Conservation (phyloP, 116 monocot genomes). For the Iris pallida region DNA sequence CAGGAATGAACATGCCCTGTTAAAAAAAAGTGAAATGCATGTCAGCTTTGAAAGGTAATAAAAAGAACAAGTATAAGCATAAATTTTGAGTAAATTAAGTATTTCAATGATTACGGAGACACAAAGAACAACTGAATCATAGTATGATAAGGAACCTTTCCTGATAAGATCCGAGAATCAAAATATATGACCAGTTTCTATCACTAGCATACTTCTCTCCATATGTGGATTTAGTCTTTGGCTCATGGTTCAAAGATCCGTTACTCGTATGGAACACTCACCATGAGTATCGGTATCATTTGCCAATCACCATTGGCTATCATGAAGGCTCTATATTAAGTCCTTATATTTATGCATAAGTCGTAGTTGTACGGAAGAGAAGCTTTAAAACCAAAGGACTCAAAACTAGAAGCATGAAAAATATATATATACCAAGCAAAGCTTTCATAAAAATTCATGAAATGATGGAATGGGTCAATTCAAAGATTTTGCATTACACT, state of each 20-base stretch:
- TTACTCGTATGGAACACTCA: no score
- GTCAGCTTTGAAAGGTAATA: not conserved
- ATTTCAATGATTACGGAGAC: not conserved
- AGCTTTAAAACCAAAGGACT: not conserved
- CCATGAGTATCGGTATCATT: no score
- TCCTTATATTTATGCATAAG: not conserved
- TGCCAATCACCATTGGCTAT: not conserved
- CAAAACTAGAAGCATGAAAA: not conserved
- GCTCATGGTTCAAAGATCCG: no score
- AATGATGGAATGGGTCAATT: not conserved
- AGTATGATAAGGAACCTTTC: not conserved
- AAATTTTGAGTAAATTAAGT: not conserved
- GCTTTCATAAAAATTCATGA: not conserved
- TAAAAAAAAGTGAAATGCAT: conserved; percentile 11
- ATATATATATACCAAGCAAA: not conserved
- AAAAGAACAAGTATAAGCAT: not conserved
- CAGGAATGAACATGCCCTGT: conserved; percentile 98
- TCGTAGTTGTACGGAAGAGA: not conserved
- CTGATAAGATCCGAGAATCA: not conserved
- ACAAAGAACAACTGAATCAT: not conserved
- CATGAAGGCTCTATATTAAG: not conserved
- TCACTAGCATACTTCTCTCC: not conserved
- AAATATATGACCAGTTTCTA: not conserved
- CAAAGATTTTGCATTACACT: not conserved
- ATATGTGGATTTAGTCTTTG: no score